Evolutionary conservation across 805 yeast species (phyloP).

Genomic region (Danielia reshetovae): DNA sequence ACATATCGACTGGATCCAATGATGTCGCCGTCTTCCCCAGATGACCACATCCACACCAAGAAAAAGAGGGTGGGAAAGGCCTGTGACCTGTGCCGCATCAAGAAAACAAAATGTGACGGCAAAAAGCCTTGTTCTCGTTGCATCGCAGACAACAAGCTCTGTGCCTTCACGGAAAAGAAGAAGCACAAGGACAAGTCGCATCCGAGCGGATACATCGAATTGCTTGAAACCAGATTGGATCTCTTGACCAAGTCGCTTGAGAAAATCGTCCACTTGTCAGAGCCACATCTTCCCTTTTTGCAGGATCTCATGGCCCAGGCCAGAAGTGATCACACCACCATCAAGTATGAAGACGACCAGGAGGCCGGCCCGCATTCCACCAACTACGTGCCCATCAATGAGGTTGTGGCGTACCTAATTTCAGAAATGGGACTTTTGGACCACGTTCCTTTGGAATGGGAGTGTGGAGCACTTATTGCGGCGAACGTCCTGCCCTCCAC

Average conservation of each 20-base stretch:
- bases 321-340: constrained; percentile 4
- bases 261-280: constrained; percentile 30
- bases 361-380: neutral
- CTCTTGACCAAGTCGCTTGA: constrained; percentile 49
- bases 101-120: constrained; percentile 64
- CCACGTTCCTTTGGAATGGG: constrained; percentile 43
- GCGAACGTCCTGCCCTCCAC: constrained; percentile 26
- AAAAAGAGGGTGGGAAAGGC: constrained; percentile 63
- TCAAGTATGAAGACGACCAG: constrained; percentile 3
- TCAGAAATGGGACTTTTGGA: constrained; percentile 36
- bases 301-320: constrained; percentile 17
- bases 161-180: constrained; percentile 55
- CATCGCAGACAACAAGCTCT: constrained; percentile 51
- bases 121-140: constrained; percentile 58
- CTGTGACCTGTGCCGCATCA: constrained; percentile 59
- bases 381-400: constrained; percentile 39
- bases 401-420: constrained; percentile 42
- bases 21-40: constrained; percentile 9
- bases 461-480: constrained; percentile 39
- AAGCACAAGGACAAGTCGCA: constrained; percentile 52
- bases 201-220: constrained; percentile 59
- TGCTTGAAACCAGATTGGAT: constrained; percentile 55
- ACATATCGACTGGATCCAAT: neutral
- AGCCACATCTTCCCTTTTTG: constrained; percentile 26
- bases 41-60: constrained; percentile 18